Evolutionary conservation across 805 yeast genomes (phyloP), one percentile per base, ranked within the genome.

Genomic region (Metschnikowia cerradonensis): DNA sequence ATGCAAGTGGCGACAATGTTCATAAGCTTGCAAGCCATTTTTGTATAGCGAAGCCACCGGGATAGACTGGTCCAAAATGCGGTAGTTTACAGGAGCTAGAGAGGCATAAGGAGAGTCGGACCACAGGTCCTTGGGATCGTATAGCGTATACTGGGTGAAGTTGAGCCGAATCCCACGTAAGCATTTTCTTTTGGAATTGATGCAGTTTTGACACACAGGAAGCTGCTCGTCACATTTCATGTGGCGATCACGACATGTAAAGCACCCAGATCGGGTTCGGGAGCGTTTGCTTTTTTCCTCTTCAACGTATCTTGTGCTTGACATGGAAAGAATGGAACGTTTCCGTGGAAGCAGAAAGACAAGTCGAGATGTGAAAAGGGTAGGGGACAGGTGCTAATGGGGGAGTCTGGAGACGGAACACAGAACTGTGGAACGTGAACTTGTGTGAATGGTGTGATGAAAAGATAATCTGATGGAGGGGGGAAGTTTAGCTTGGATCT

Each of bases 211-310:
- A 63, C 88, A 83, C 33, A 77, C 77, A 1, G 88, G 88, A 49
- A 76, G 76, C 38, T 73, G 77, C 61, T 81, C 86, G 60, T 83
- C 88, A 65, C 88, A 83, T 60, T 82, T 83, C 71, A 83, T 80
- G 63, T 84, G 83, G 41, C 88, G 72, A 52, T 81, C 80, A 48
- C 88, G 77, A 59, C 88, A 83, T 10, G 84, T 81, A 47, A 79
- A 64, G 60, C 86, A 81, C 14, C 86, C 86, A 8, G 75, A 70
- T 47, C 78, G 63, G 11, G 77, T 71, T 56, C 78, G 62, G 47
- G 70, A 68, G 50, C 68, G 57, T 51, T 71, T 72, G 49, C 56
- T 50, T 34, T 42, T 47, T 22, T 36, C 51, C 20, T 34, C 48
- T n/a, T 35, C 33, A 15, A 38, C 41, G 23, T 43, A 15, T 30